Evolutionary conservation across 2,329 filamentous ascomycete genomes (phyloP).

Genomic region (Talaromyces piceae): DNA sequence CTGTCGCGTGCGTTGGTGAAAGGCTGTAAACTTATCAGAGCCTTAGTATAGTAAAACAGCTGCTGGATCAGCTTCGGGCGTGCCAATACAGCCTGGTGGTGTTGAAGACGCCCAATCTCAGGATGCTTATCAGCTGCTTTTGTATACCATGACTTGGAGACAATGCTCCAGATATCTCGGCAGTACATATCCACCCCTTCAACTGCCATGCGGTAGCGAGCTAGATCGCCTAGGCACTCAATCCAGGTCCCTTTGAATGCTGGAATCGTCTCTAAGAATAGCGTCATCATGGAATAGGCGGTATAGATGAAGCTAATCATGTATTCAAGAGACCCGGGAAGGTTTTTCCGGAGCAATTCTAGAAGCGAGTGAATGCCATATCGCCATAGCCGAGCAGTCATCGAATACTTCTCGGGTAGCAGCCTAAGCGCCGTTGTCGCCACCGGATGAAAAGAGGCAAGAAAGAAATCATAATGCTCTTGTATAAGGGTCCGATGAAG

Average conservation of each 20-base stretch:
- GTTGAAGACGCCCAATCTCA: constrained; percentile 69
- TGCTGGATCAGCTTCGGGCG: constrained; percentile 51
- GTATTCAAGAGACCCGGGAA: constrained; percentile 73
- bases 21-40: constrained; percentile 47
- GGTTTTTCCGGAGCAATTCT: constrained; percentile 63
- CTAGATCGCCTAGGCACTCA: constrained; percentile 81
- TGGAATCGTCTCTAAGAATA: constrained; percentile 78
- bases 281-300: constrained; percentile 81
- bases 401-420: constrained; percentile 73
- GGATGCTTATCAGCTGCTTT: constrained; percentile 72
- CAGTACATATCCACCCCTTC: constrained; percentile 72
- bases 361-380: constrained; percentile 84
- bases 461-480: constrained; percentile 79
- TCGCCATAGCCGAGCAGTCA: constrained; percentile 92
- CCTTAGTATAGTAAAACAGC: constrained; percentile 53
- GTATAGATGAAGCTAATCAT: constrained; percentile 89
- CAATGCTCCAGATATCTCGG: constrained; percentile 71
- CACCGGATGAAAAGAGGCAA: constrained; percentile 78
- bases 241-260: constrained; percentile 86
- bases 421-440: constrained; percentile 60
- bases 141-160: constrained; percentile 76
- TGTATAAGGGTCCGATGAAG: constrained; percentile 73
- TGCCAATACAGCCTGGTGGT: constrained; percentile 69
- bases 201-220: constrained; percentile 82
- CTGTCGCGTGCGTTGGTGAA: constrained; percentile 52